Base-by-base conservation (phyloP, 1,284 basidiomycete genomes). In the Phlebopus sp. region DNA sequence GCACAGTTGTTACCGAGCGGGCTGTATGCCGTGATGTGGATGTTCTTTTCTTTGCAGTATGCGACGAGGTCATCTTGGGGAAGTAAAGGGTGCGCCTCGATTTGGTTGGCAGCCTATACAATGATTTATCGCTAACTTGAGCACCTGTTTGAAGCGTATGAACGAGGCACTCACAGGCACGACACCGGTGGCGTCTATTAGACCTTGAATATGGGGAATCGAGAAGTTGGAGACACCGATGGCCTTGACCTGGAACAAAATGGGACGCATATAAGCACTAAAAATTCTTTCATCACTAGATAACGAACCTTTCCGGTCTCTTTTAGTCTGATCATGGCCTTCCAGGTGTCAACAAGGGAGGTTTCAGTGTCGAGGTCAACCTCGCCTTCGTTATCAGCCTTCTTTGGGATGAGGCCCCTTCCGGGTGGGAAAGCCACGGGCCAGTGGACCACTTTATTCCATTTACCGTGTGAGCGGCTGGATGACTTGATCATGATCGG, bases 161-260 rank as follows among this genome's bases (percentile, higher is more conserved):
- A 14, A 37, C 14, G 18, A 49, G 49, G 10, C 2, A 55, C 63
- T 19, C 51, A 70, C 86, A 17, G 92, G 92, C 46, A 82, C 77
- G 46, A 88, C 84, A 17, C 86, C 86, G 4, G 90, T 91, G 3
- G 81, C 86, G 11, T 78, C 71, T 58, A 84, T 85, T 62, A 94
- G 78, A 29, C 73, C 84, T 62, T 90, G 69, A 49, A 93, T 69
- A 42, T 85, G 74, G 37, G 75, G 72, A 43, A 84, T 70, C 27
- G 77, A 82, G 66, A 92, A 93, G 78, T 94, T 94, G 54, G 86
- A 90, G 11, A 94, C 90, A 53, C 86, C 87, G 51, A 88, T 71
- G 2, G 75, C 73, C 58, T 69, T 73, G 62, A 82, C 82, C 76
- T 80, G 37, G 13, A 21, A 21, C 21, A 36, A 29, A 38, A 37